Percentiles rank a stretch among this genome's conserved stretches.
These are phyloP conservation scores for Arabidopsis arenosa DNA, from an alignment of 345 rosid species.

Conservation along the genomic window DNA sequence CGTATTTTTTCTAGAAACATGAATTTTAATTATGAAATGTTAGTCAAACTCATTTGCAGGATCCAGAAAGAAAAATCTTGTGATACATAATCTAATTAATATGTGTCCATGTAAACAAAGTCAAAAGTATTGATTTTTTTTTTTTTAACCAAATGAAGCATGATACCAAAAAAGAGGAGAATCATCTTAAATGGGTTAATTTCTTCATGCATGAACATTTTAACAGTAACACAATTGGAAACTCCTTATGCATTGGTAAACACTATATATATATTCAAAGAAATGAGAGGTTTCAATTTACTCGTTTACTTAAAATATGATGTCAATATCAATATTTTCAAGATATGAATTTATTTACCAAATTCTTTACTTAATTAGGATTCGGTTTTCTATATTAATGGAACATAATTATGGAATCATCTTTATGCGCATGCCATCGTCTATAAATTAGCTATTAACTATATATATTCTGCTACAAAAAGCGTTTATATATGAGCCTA, in stretches of 20 bases:
- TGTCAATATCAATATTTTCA: background rate
- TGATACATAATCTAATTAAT: background rate
- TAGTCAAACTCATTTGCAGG: background rate
- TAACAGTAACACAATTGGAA: constrained; percentile 3
- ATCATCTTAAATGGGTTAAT: background rate
- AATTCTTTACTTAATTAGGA: constrained; percentile 19
- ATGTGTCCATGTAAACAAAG: background rate
- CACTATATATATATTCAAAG: background rate
- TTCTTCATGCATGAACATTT: background rate
- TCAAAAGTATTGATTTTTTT: background rate
- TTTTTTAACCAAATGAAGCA: constrained; percentile 1
- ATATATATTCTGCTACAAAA: background rate
- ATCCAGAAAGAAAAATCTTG: background rate
- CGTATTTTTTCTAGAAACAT: background rate
- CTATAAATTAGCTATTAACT: constrained; percentile 16
- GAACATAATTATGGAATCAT: background rate
- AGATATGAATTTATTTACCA: constrained; percentile 1
- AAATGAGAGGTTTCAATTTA: background rate
- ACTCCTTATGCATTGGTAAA: constrained; percentile 8
- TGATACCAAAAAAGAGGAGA: background rate
- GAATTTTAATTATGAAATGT: background rate
- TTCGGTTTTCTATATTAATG: background rate
- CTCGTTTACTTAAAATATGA: background rate
- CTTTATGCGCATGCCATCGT: constrained; percentile 2
- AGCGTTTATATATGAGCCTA: background rate